A percentile compares a stretch with the other conserved stretches of the same genome.
Conservation (phyloP, 2,329 filamentous ascomycete genomes). For the Beauveria scarabaeidicola region DNA sequence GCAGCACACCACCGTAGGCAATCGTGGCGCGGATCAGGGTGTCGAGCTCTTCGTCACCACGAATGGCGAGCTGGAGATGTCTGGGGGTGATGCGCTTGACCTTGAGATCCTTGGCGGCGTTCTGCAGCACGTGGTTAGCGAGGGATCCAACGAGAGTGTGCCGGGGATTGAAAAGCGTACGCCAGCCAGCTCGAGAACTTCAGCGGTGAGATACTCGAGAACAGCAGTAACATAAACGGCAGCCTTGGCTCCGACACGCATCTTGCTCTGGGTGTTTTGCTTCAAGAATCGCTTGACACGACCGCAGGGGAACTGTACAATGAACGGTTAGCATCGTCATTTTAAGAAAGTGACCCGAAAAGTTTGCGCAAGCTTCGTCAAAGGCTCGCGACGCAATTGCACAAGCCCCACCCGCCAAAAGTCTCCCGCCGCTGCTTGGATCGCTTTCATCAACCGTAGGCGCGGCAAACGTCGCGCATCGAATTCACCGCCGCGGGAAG, state of each 20-base stretch:
- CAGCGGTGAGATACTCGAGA: slow-evolving; percentile 93
- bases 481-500: not conserved
- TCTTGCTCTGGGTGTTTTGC: slow-evolving; percentile 99
- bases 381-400: slow-evolving; percentile 13
- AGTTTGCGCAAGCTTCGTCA: slow-evolving; percentile 13
- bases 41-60: slow-evolving; percentile 96
- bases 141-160: slow-evolving; percentile 11
- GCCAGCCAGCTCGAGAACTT: slow-evolving; percentile 95
- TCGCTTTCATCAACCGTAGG: not conserved
- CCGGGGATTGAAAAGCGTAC: slow-evolving; percentile 39
- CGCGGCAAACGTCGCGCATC: slow-evolving; percentile 8
- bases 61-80: slow-evolving; percentile 94
- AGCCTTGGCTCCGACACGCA: slow-evolving; percentile 97
- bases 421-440: not conserved
- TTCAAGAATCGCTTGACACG: slow-evolving; percentile 99
- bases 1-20: slow-evolving; percentile 94
- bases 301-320: slow-evolving; percentile 82
- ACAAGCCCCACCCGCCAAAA: slow-evolving; percentile 10
- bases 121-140: slow-evolving; percentile 39
- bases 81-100: slow-evolving; percentile 99
- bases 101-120: slow-evolving; percentile 98
- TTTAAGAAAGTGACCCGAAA: not conserved
- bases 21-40: slow-evolving; percentile 96
- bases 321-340: slow-evolving; percentile 16
- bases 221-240: slow-evolving; percentile 97